These are phyloP conservation scores for Dactylellina leptospora DNA, from an alignment of 2,329 filamentous ascomycete species.

Conservation along the genomic window DNA sequence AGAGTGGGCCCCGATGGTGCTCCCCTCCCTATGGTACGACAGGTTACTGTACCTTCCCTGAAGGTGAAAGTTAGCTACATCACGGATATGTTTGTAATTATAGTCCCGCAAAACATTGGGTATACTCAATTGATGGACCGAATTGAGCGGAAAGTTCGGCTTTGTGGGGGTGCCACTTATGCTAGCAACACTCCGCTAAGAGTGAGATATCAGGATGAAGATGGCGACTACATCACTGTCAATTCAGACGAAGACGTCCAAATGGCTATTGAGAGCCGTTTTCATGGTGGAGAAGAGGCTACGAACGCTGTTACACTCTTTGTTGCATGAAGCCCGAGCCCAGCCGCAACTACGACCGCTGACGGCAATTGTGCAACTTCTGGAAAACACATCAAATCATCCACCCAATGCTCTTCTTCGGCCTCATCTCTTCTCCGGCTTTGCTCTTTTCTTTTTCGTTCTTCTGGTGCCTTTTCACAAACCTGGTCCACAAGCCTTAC, in stretches of 20 bases:
- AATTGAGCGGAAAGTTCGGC: conserved; percentile 85
- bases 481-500: too few relatives aligned
- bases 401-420: too few relatives aligned
- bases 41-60: conserved; percentile 69
- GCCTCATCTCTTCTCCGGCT: too few relatives aligned
- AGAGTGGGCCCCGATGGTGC: conserved; percentile 25
- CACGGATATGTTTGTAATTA: conserved; percentile 70
- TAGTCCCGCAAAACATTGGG: conserved; percentile 92
- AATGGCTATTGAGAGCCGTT: conserved; percentile 73
- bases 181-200: conserved; percentile 76
- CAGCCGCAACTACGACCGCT: too few relatives aligned
- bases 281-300: conserved; percentile 48
- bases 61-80: conserved; percentile 97
- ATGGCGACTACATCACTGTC: conserved; percentile 91
- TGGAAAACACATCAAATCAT: too few relatives aligned
- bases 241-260: conserved; percentile 96
- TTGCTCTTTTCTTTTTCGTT: too few relatives aligned
- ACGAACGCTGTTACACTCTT: conserved; percentile 47
- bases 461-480: too few relatives aligned
- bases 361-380: too few relatives aligned
- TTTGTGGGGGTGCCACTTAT: conserved; percentile 81
- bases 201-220: conserved; percentile 88
- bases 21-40: conserved; percentile 21
- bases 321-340: conserved; percentile 14
- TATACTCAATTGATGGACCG: conserved; percentile 93